Evolutionary conservation across 139 green algal species (phyloP), one percentile per base, ranked within the genome.

Genomic region (Spirogloea muscicola): DNA sequence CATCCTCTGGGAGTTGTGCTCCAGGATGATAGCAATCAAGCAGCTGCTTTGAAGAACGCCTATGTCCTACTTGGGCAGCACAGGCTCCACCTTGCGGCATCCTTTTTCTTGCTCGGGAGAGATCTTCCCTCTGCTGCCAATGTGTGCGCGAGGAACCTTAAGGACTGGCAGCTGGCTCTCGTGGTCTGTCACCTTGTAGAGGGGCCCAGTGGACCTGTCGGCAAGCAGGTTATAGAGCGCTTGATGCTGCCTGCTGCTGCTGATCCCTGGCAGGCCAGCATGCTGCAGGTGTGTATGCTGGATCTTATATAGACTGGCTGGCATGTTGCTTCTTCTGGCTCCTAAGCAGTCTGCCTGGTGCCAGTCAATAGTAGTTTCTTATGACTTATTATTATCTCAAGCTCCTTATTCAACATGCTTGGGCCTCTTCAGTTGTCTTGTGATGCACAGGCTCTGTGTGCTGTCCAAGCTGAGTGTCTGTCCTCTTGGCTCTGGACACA

Each of bases 51-150:
- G 49, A 96, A 96, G 86, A 96, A 97, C 69, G 92, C 92, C 0
- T 96, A 90, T 75, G 87, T 91, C 41, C 84, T 97, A 58, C 79
- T 96, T 59, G 87, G 87, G 0, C 86, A 96, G 80, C 92, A 96
- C 86, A 79, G 89, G 40, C 85, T 87, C 44, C 70, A 89, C 65
- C 79, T 95, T 46, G 91, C 90, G 3, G 89, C 91, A 1, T 84
- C 85, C 5, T 96, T 97, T 82, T 97, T 97, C 74, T 52, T 97
- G 9, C 83, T 97, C 72, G 86, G 62, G 13, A 76, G 72, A 4
- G 74, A 59, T 39, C 37, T 68, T 5, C 65, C 68, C 41, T 89
- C 92, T 21, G 86, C 88, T 0, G 86, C 90, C 5, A 82, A 72
- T 1, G 88, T 94, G 61, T 85, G 0, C 74, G 79, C 1, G 84